These are phyloP conservation scores for Polyporus arcularius DNA, from an alignment of 768 basidiomycete species.

Conservation along the genomic window DNA sequence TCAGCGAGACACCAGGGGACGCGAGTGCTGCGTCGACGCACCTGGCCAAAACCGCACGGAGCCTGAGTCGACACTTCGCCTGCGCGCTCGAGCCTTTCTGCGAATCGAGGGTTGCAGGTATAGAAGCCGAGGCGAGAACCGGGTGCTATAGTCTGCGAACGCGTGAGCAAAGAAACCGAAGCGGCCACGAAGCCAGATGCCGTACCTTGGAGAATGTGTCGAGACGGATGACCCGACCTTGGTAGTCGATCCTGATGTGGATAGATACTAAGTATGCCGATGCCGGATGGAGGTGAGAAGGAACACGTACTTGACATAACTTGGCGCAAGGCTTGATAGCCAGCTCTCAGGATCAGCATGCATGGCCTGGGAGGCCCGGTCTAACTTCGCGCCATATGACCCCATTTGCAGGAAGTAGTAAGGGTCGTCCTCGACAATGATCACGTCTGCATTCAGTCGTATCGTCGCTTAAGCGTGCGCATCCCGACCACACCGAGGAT, in stretches of 20 bases:
- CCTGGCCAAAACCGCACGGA: conserved; percentile 74
- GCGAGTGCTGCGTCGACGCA: conserved; percentile 21
- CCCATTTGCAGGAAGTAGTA: conserved; percentile 76
- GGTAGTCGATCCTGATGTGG: conserved; percentile 57
- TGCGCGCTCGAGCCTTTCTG: conserved; percentile 70
- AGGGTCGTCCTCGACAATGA: conserved; percentile 85
- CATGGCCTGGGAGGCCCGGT: conserved; percentile 26
- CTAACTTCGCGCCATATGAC: conserved; percentile 48
- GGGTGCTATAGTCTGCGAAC: conserved; percentile 68
- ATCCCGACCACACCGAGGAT: background rate
- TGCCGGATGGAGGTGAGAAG: background rate
- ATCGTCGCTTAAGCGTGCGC: background rate
- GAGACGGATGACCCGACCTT: conserved; percentile 82
- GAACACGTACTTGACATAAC: conserved; percentile 52
- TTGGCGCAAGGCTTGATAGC: conserved; percentile 58
- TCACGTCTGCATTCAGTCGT: conserved; percentile 47
- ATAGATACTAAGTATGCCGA: background rate
- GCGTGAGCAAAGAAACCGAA: background rate
- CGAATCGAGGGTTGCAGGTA: conserved; percentile 74
- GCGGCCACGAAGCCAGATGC: background rate
- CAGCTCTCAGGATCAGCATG: conserved; percentile 39
- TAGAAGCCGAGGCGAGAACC: conserved; percentile 81
- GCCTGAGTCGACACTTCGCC: conserved; percentile 69
- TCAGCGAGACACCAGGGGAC: background rate
- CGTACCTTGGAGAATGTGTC: conserved; percentile 78